Conservation (phyloP, 1,284 basidiomycete genomes). For the Malassezia caprae region DNA sequence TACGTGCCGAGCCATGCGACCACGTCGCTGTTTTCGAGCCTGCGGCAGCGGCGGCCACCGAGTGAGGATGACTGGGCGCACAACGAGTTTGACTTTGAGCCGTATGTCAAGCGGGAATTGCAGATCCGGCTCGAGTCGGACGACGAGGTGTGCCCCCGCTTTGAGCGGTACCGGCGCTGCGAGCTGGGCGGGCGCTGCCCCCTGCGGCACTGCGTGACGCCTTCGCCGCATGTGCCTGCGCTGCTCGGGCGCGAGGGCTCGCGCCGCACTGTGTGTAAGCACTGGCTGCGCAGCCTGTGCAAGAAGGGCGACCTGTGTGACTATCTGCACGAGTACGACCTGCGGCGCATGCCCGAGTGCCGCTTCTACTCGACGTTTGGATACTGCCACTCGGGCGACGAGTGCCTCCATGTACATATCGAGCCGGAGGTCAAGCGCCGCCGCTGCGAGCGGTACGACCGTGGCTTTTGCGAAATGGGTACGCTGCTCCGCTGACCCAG, state of each 20-base stretch:
- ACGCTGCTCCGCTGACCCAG: constrained; percentile 42
- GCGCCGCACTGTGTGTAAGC: constrained; percentile 74
- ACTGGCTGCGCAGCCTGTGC: constrained; percentile 94
- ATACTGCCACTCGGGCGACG: constrained; percentile 93
- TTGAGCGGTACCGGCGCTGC: constrained; percentile 17
- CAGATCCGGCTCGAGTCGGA: constrained; percentile 81
- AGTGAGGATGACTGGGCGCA: constrained; percentile 51
- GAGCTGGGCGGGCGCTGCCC: constrained; percentile 26
- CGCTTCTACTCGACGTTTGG: constrained; percentile 98
- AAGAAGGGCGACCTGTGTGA: constrained; percentile 98
- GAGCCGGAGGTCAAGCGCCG: constrained; percentile 67
- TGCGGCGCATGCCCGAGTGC: constrained; percentile 97
- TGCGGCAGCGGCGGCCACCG: constrained; percentile 14
- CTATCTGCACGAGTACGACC: constrained; percentile 97
- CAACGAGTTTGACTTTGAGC: constrained; percentile 74
- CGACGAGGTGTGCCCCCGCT: constrained; percentile 49
- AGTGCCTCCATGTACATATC: constrained; percentile 96
- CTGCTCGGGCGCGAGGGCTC: constrained; percentile 49
- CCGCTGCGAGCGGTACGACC: constrained; percentile 87
- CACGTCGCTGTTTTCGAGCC: constrained; percentile 14
- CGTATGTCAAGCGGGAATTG: constrained; percentile 71
- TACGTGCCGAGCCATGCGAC: constrained; percentile 15
- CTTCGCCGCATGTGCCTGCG: constrained; percentile 15
- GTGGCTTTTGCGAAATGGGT: constrained; percentile 69
- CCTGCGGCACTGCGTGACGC: constrained; percentile 31